Evolutionary conservation across 1,139 yeast genomes (phyloP), one percentile per base, ranked within the genome.

Genomic region (Saccharomyces hybrid): DNA sequence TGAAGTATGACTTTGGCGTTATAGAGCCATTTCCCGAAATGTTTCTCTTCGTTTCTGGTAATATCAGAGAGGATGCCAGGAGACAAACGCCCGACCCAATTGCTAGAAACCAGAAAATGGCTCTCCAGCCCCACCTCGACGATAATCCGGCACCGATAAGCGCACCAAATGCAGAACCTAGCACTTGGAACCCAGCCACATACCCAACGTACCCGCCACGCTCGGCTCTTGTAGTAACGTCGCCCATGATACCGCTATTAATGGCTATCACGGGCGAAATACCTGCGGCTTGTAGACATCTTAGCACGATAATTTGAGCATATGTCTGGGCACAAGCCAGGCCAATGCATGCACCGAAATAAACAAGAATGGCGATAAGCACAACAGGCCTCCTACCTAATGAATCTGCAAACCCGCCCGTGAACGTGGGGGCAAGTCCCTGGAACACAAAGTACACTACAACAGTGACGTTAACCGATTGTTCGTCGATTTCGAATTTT

Each of bases 91-190:
- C 82, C 16, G 84, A 77, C 3, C 83, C 79, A 24, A 86, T 81
- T 3, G 86, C 82, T 52, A 86, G 70, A 58, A 87, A 85, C 81
- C 88, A 84, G 64, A 88, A 88, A 24, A 87, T 82, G 0, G 88
- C 83, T 56, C 89, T 75, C 95, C 95, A 88, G 11, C 80, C 78
- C 75, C 85, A 80, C 16, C 77, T 69, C 2, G 79, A 71, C 2
- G 83, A 79, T 41, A 88, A 68, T 0, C 78, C 80, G 6, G 91
- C 86, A 21, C 96, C 96, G 27, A 88, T 71, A 11, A 88, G 71
- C 0, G 95, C 89, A 5, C 95, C 91, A 57, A 86, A 75, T 0
- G 88, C 89, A 63, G 83, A 86, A 1, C 95, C 95, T 19, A 86
- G 64, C 7, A 86, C 75, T 2, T 83, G 78, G n/a, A 83, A 71